Evolutionary conservation across 1,284 basidiomycete genomes (phyloP).

Genomic region (Trichosporon sp.): DNA sequence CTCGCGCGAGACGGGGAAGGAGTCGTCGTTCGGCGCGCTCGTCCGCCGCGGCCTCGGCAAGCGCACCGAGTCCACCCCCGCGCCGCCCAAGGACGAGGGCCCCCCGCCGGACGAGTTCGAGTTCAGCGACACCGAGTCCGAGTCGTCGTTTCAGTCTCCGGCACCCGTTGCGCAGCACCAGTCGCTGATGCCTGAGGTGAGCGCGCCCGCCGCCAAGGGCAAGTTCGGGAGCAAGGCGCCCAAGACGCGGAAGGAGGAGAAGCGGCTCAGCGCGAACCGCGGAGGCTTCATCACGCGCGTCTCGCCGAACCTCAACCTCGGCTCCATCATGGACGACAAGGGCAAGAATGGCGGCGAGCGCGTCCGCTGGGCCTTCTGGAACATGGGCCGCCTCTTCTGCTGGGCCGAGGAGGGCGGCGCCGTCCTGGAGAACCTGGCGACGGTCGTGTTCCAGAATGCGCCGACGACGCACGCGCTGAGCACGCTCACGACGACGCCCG

Average conservation of each 20-base stretch:
- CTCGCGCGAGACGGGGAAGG: conserved; percentile 26
- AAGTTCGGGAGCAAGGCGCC: conserved; percentile 13
- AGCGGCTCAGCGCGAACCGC: conserved; percentile 12
- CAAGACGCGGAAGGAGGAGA: conserved; percentile 14
- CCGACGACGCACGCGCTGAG: conserved; percentile 90
- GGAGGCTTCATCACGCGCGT: conserved; percentile 24
- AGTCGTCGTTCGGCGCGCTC: conserved; percentile 35
- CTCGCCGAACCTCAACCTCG: conserved; percentile 54
- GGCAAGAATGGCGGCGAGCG: conserved; percentile 68
- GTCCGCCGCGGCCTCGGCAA: conserved; percentile 21
- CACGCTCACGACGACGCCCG: conserved; percentile 57
- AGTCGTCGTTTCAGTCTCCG: conserved; percentile 7
- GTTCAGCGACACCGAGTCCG: conserved; percentile 16
- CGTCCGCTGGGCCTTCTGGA: conserved; percentile 75
- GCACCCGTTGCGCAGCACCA: neutral
- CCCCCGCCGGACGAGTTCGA: conserved; percentile 19
- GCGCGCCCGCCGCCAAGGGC: neutral
- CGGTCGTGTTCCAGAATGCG: conserved; percentile 76
- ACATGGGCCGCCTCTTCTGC: conserved; percentile 68
- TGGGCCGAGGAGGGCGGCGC: conserved; percentile 69
- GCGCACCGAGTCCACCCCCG: conserved; percentile 8
- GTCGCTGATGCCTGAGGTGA: neutral
- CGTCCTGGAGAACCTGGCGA: conserved; percentile 71
- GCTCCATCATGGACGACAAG: conserved; percentile 60
- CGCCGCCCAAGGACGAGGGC: neutral